Evolutionary conservation across 2,329 filamentous ascomycete genomes (phyloP), one percentile per base, ranked within the genome.

Genomic region (Penicillium sp.): DNA sequence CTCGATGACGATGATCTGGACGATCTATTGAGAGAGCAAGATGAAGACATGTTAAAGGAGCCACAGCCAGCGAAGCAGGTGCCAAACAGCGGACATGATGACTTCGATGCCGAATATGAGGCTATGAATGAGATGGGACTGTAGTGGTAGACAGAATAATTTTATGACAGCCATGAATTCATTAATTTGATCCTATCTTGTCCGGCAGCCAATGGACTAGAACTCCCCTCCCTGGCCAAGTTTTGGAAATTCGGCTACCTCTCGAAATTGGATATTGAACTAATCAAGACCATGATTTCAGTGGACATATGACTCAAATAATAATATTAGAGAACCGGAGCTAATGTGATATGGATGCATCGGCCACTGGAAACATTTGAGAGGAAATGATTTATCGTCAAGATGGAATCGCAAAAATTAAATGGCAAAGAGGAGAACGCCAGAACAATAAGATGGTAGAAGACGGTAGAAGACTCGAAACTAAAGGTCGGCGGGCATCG

Each of bases 21-120:
- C 13, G 31, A 33, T 7, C 6, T 33, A 33, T 33, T 33, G 13
- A 33, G 31, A 16, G 31, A 33, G 59, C 77, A 79, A 43, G 72
- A 72, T 46, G 58, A 64, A 37, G 57, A 49, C 16, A 52, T 64
- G 49, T 16, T 55, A 6, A 49, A 42, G 4, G 24, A 43, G 33
- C 48, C 54, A 21, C 52, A 52, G 19, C 35, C 60, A 24, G 27
- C 27, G 14, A 50, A 52, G 13, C 31, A 31, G 21, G 21, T 44
- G 37, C 45, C 46, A 22, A 24, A 53, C 43, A 33, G 45, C 21
- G 22, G 14, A 37, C 14, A 33, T 26, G 64, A 71, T 4, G 70
- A 80, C 35, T 86, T 84, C 69, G 82, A 80, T 1, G 86, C 87
- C 53, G 87, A 89, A 14, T 85, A 89, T 72, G 87, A 86, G 58